Evolutionary conservation across 805 yeast species (phyloP), one percentile per base, ranked within the genome.

Genomic region (Vanderwaltozyma verrucispora): DNA sequence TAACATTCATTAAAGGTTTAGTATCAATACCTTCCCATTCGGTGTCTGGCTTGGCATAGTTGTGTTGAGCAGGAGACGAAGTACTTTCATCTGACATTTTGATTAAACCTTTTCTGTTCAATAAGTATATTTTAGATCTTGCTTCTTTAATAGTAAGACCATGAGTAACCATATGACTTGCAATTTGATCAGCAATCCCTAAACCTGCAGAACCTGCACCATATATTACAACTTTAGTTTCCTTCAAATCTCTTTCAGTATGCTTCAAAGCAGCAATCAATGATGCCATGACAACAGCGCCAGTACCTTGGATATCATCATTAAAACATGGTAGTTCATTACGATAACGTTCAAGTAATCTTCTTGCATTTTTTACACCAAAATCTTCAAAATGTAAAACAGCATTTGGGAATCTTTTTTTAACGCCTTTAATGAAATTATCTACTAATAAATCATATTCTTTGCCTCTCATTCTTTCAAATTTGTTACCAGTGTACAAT

Each of bases 171-270:
- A 89, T 77, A 62, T 88, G 94, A 62, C 78, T 86, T 32, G 75
- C 83, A 43, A 92, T 75, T 69, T 92, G 97, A 62, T 86, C 92
- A 25, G 97, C 95, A 59, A 92, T 83, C 48, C 97, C 98, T 34
- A 87, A 67, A 47, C 97, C 98, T 16, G 97, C 97, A 37, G 95
- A 80, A 36, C 97, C 97, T 9, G 97, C 96, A 51, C 98, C 98
- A 56, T 79, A 89, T 36, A 89, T 75, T 30, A 92, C 72, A 36
- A 92, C 75, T 49, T 70, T 62, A 26, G 78, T 64, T 38, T 80
- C 86, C 29, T 76, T 58, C 59, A 80, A 63, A 36, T 75, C 63
- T 55, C 84, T 69, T 45, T 80, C 66, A n/a, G 89, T 77, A 56
- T 75, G 79, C 54, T 78, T 75, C 59, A 86, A 69, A 26, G 95